phyloP scores from a whole-genome alignment of 345 rosid species.

The Physaria fendleri region DNA sequence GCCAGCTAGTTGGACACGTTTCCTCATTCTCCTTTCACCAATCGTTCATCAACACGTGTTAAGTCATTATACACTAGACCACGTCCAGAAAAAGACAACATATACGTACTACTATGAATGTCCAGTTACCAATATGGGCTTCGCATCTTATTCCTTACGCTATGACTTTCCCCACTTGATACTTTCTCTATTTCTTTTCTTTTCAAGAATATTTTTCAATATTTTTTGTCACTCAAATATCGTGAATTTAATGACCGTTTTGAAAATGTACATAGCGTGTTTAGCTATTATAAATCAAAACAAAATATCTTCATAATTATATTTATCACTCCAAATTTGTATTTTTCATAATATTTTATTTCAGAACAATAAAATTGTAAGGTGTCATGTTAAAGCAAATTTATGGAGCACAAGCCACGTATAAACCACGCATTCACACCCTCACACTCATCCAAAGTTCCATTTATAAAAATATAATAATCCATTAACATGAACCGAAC shows the following conservation, averaged over 20 bases:
- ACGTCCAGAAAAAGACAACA: too few species aligned
- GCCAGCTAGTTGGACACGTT: conserved; percentile 30
- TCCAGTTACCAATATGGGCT: neutral
- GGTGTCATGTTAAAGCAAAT: neutral
- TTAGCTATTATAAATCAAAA: neutral
- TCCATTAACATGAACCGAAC: conserved; percentile 9
- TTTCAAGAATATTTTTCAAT: neutral
- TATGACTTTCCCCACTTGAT: neutral
- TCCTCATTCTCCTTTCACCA: neutral
- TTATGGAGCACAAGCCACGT: conserved; percentile 15
- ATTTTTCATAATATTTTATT: too few species aligned
- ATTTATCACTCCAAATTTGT: too few species aligned
- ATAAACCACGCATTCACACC: conserved; percentile 16
- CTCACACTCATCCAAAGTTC: neutral
- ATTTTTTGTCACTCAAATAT: neutral
- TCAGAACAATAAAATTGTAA: too few species aligned
- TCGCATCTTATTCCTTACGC: conserved; percentile 17
- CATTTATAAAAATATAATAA: too few species aligned
- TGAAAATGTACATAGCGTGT: neutral
- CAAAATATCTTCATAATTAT: neutral
- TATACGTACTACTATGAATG: neutral
- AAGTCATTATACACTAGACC: neutral
- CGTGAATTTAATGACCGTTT: neutral
- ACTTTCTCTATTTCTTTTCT: neutral
- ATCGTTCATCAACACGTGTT: neutral